phyloP scores from a whole-genome alignment of 306 rosid species.

The Elaeagnus macrophylla region DNA sequence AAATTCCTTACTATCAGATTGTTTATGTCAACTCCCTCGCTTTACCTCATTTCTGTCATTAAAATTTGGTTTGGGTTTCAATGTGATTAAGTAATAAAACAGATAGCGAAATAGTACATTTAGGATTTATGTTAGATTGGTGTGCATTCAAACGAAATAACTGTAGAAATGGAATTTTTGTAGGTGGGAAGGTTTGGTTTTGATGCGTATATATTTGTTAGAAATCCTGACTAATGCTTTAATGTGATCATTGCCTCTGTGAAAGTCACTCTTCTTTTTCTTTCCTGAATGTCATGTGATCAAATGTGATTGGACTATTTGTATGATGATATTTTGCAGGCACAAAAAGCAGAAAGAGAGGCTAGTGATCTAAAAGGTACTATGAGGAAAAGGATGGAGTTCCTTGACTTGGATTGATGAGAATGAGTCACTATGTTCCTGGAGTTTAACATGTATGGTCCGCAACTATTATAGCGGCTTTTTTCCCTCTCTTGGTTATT shows the following conservation, averaged over 20 bases:
- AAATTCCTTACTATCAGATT: background rate
- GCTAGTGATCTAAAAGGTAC: constrained; percentile 87
- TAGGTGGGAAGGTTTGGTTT: too few relatives aligned
- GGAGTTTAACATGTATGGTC: constrained; percentile 17
- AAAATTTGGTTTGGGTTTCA: background rate
- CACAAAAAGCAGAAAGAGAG: constrained; percentile 86
- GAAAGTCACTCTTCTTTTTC: too few relatives aligned
- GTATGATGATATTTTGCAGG: constrained; percentile 33
- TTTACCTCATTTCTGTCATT: background rate
- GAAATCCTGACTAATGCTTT: too few relatives aligned
- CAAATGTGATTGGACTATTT: background rate
- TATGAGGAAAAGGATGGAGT: constrained; percentile 90
- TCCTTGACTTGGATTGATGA: constrained; percentile 69
- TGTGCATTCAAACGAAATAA: too few relatives aligned
- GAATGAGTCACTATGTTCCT: background rate
- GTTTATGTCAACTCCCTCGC: constrained; percentile 3
- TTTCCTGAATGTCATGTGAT: too few relatives aligned
- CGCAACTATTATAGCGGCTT: constrained; percentile 61
- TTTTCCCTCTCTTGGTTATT: background rate
- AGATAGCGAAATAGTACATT: too few relatives aligned
- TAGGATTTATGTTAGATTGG: too few relatives aligned
- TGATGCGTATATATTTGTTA: too few relatives aligned
- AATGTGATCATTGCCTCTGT: too few relatives aligned
- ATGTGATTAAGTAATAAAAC: background rate
- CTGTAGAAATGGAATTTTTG: too few relatives aligned